Base-by-base conservation (phyloP, 345 rosid genomes). In the Cardamine chenopodiifolia region DNA sequence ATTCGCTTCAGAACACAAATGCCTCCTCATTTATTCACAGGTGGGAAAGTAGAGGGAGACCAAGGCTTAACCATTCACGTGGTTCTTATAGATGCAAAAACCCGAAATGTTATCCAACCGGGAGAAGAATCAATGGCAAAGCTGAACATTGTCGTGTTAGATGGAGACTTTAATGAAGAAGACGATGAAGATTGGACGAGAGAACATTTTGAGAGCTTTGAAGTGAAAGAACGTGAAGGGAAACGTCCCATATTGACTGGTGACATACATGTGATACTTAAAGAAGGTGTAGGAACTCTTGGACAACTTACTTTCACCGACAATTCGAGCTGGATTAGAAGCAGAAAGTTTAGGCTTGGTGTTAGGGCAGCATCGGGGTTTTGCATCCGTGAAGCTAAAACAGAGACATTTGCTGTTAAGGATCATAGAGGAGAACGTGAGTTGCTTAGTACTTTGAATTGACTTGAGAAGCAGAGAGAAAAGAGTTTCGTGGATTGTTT, bases 291-390 rank as follows among this genome's bases (percentile, higher is more conserved):
- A 12, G 97, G 96, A 78, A 89, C 91, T 65, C 81, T 94, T 8
- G 97, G 97, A 68, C 88, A 88, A 57, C 90, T 94, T 76, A 84
- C 83, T 66, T 94, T 94, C 65, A 91, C 91, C 0, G 98, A 94
- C 54, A 94, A 94, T 79, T 94, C 98, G n/a, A 94, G 97, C 79
- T 94, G 98, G 97, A 94, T 91, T 58, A 83, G 97, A 75, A 91
- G 98, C 88, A 83, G 97, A 78, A 94, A 94, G 85, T 94, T 94
- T 85, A 84, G 98, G 76, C 96, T 94, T 40, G 98, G 98, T 62
- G 79, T 87, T 69, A 89, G 87, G 80, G 57, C 84, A 25, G 73
- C 85, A 44, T 65, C 88, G 0, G 86, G 90, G 53, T 74, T 76
- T 63, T 83, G 77, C 55, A 79, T 94, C 18, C 90, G 87, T 17